phyloP scores from a whole-genome alignment of 2,329 filamentous ascomycete species.

The Trichoderma sp. region DNA sequence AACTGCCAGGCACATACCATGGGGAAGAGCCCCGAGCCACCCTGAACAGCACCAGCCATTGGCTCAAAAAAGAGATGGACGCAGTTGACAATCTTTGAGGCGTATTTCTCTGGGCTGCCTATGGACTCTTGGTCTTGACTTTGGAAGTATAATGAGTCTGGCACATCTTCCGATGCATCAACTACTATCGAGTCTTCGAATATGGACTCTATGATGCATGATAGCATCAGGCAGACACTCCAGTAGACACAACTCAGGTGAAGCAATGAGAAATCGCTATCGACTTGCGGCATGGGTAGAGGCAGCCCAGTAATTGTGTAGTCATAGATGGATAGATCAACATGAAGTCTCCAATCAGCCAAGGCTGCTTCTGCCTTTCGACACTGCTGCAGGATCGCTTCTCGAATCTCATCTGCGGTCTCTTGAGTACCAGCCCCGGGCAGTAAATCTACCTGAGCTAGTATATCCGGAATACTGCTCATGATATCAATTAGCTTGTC shows the following conservation, averaged over 20 bases:
- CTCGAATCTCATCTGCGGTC: not conserved
- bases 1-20: not conserved
- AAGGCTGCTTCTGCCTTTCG: not conserved
- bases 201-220: not conserved
- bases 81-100: not conserved
- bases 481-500: slow-evolving; percentile 1
- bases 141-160: not conserved
- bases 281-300: not conserved
- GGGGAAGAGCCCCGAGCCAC: not conserved
- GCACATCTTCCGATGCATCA: not conserved
- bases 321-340: slow-evolving; percentile 5
- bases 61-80: slow-evolving; percentile 9
- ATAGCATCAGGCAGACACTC: slow-evolving; percentile 1
- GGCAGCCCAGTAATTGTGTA: not conserved
- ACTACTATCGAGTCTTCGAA: not conserved
- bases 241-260: slow-evolving; percentile 6
- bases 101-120: not conserved
- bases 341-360: not conserved
- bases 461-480: not conserved
- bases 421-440: not conserved
- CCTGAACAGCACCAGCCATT: not conserved
- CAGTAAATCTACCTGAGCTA: not conserved
- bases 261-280: slow-evolving; percentile 13
- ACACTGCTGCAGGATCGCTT: not conserved
- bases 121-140: not conserved